Evolutionary conservation across 176 grass and related monocot species (phyloP), one percentile per base, ranked within the genome.

Genomic region (Aegilops sharonensis): DNA sequence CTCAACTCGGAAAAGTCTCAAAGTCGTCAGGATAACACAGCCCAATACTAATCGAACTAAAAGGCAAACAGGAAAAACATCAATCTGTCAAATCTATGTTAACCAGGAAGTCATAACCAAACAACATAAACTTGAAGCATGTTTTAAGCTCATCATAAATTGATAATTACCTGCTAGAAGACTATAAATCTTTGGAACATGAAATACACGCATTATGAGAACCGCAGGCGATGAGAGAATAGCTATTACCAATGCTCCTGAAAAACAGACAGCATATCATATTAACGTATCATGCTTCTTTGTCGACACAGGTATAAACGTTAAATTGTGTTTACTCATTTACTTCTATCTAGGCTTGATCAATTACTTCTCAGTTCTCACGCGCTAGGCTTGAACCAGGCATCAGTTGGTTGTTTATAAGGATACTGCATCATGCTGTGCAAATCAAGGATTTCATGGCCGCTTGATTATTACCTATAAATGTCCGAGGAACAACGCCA

Each of bases 401-500:
- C 17, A 31, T 25, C 56, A 20, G 20, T 34, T 9, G 37, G 71
- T 60, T 79, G 23, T 47, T 25, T 43, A 72, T 6, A 21, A 60
- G 54, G 10, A 84, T 60, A 83, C 24, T 67, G 1, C 45, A 87
- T 59, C 47, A 75, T 72, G 32, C 24, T 36, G 52, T 60, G 56
- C 34, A 77, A 37, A 88, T 84, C 14, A 88, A 40, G 24, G 39
- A 23, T 78, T 78, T 80, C 83, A 86, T 69, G 56, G 15, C 52
- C 71, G 30, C 14, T 64, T 74, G 57, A 84, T 75, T 57, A 74
- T 89, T 86, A 96, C 94, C 89, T 89, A 96, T 89, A 90, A 99
- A 99, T 81, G 97, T 94, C 71, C 94, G 92, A 91, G 94, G 97
- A 50, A 99, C 92, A 85, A 94, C 94, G 68, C 97, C 97, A 81